Evolutionary conservation across 306 rosid species (phyloP).

Genomic region (Acmispon strigosus): DNA sequence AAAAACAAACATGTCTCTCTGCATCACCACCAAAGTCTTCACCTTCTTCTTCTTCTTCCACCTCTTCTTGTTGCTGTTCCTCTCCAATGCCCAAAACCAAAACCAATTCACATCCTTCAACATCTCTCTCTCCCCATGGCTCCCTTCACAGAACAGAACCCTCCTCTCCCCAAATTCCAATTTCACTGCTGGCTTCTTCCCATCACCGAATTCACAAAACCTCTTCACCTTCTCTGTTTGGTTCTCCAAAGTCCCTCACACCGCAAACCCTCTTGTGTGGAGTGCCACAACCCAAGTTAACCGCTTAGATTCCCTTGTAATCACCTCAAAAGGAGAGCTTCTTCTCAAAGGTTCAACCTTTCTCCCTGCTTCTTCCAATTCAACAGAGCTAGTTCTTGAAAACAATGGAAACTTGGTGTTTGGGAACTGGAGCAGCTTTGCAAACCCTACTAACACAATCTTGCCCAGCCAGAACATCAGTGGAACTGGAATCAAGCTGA

Average conservation of each 20-base stretch:
- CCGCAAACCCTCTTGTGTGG: slow-evolving; percentile 38
- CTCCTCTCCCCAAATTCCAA: slow-evolving; percentile 43
- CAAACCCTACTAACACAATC: slow-evolving; percentile 48
- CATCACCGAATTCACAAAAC: slow-evolving; percentile 11
- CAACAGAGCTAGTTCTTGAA: slow-evolving; percentile 28
- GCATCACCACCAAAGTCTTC: background rate
- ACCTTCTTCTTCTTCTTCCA: background rate
- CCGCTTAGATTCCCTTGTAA: slow-evolving; percentile 19
- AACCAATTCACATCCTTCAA: slow-evolving; percentile 28
- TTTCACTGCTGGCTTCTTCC: slow-evolving; percentile 58
- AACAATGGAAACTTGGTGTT: slow-evolving; percentile 39
- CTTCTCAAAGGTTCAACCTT: slow-evolving; percentile 18
- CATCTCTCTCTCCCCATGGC: slow-evolving; percentile 49
- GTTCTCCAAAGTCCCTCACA: slow-evolving; percentile 25
- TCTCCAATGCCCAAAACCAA: slow-evolving; percentile 26
- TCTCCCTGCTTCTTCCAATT: slow-evolving; percentile 1
- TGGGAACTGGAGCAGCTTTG: slow-evolving; percentile 52
- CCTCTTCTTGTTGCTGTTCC: slow-evolving; percentile 20
- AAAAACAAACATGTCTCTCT: slow-evolving; percentile 15
- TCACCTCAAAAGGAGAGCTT: slow-evolving; percentile 40
- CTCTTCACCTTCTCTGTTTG: slow-evolving; percentile 57
- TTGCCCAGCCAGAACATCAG: slow-evolving; percentile 47
- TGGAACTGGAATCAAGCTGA: background rate
- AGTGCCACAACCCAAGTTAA: slow-evolving; percentile 8
- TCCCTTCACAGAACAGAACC: slow-evolving; percentile 26